A percentile compares a stretch with the other conserved stretches of the same genome.
phyloP scores from a whole-genome alignment of 306 rosid species.

The Trifolium fragiferum region DNA sequence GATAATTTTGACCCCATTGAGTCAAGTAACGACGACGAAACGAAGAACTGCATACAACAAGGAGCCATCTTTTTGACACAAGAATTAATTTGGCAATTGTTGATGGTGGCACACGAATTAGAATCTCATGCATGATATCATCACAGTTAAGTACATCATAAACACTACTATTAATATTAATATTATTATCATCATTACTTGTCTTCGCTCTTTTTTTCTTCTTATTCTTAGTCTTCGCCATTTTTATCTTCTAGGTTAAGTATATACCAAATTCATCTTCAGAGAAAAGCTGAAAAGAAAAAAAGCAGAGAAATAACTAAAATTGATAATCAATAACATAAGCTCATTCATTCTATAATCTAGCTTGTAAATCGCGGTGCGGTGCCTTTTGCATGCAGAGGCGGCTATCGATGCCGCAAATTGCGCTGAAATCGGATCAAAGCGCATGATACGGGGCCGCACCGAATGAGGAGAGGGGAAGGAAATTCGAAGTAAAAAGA shows the following conservation, averaged over 20 bases:
- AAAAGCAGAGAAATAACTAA: not conserved
- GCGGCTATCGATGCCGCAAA: not conserved
- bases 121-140: constrained; percentile 71
- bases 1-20: constrained; percentile 57
- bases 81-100: constrained; percentile 49
- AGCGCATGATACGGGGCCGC: not conserved
- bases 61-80: constrained; percentile 75
- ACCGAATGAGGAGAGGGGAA: not conserved
- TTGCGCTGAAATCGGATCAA: not conserved
- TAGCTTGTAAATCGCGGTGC: not conserved
- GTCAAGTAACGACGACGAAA: constrained; percentile 55
- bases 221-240: not conserved
- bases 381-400: not conserved
- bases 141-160: constrained; percentile 62
- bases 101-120: constrained; percentile 68
- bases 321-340: constrained; percentile 17
- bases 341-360: not conserved
- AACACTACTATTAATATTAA: constrained; percentile 15
- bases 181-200: not conserved
- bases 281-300: constrained; percentile 25
- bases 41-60: constrained; percentile 55
- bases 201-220: constrained; percentile 38
- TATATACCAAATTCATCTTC: constrained; percentile 34
- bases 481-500: not conserved
- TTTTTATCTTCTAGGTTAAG: constrained; percentile 42